These are phyloP conservation scores for Capsella bursapastoris DNA, from an alignment of 345 rosid species.

Conservation along the genomic window DNA sequence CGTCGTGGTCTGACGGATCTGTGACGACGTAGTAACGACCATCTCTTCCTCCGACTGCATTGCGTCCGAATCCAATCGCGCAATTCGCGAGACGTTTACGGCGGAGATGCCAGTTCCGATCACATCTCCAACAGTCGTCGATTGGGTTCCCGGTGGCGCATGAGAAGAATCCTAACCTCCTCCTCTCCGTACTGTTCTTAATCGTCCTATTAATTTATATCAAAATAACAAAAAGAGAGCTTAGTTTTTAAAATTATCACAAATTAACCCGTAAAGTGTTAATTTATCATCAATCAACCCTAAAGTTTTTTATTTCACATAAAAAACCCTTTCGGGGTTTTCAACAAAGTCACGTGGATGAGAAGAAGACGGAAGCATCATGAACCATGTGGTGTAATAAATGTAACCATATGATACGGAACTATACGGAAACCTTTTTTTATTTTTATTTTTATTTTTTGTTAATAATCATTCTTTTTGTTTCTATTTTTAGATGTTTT, in stretches of 20 bases:
- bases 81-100: constrained; percentile 70
- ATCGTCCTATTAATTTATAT: constrained; percentile 49
- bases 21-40: constrained; percentile 72
- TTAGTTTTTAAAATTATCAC: neutral
- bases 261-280: neutral
- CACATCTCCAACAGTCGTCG: constrained; percentile 88
- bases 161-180: constrained; percentile 67
- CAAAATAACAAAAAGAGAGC: neutral
- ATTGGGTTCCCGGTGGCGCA: constrained; percentile 78
- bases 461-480: too few relatives aligned
- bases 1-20: constrained; percentile 60
- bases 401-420: constrained; percentile 25
- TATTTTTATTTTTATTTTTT: neutral
- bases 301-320: neutral
- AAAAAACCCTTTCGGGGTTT: neutral
- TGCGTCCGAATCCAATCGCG: constrained; percentile 78
- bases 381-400: constrained; percentile 36
- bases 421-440: constrained; percentile 34
- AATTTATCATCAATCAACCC: neutral
- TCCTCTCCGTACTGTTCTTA: constrained; percentile 71
- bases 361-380: neutral
- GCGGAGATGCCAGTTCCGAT: constrained; percentile 57
- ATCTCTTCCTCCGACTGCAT: constrained; percentile 78
- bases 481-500: constrained; percentile 21
- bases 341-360: constrained; percentile 35